These are phyloP conservation scores for Apostasia shenzhenica DNA, from an alignment of 106 monocot species.

Conservation along the genomic window DNA sequence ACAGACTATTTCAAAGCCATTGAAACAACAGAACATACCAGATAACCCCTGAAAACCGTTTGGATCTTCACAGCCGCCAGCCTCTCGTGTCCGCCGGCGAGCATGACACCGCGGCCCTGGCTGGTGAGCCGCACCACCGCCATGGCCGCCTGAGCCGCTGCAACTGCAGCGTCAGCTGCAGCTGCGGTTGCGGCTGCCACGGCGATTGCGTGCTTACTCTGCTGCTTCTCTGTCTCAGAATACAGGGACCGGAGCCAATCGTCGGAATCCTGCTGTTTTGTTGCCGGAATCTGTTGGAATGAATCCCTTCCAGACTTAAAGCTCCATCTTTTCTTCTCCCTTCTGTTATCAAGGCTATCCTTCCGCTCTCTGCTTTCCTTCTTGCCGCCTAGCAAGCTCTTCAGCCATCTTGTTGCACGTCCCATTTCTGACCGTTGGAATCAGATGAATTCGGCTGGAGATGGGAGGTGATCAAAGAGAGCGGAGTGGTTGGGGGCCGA, in stretches of 20 bases:
- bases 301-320: slow-evolving; percentile 46
- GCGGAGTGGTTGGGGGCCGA: background rate
- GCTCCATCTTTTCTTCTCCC: slow-evolving; percentile 83
- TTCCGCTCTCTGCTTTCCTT: slow-evolving; percentile 28
- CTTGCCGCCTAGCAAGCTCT: slow-evolving; percentile 43
- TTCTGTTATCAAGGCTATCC: slow-evolving; percentile 10
- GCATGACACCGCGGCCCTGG: slow-evolving; percentile 36
- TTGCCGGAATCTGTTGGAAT: background rate
- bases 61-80: slow-evolving; percentile 75
- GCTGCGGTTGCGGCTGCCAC: slow-evolving; percentile 84
- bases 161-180: slow-evolving; percentile 77
- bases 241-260: slow-evolving; percentile 58
- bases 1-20: slow-evolving; percentile 1
- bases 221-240: slow-evolving; percentile 66
- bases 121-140: slow-evolving; percentile 75
- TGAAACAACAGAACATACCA: slow-evolving; percentile 36
- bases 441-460: background rate
- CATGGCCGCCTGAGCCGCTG: slow-evolving; percentile 71
- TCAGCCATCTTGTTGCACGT: slow-evolving; percentile 64
- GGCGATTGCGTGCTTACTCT: slow-evolving; percentile 84
- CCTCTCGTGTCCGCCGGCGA: slow-evolving; percentile 22
- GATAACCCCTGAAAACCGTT: slow-evolving; percentile 62
- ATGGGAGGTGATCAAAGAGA: background rate
- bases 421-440: slow-evolving; percentile 34
- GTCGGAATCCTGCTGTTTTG: slow-evolving; percentile 1